Evolutionary conservation across 2,329 filamentous ascomycete species (phyloP).

Genomic region (Cladophialophora carrionii): DNA sequence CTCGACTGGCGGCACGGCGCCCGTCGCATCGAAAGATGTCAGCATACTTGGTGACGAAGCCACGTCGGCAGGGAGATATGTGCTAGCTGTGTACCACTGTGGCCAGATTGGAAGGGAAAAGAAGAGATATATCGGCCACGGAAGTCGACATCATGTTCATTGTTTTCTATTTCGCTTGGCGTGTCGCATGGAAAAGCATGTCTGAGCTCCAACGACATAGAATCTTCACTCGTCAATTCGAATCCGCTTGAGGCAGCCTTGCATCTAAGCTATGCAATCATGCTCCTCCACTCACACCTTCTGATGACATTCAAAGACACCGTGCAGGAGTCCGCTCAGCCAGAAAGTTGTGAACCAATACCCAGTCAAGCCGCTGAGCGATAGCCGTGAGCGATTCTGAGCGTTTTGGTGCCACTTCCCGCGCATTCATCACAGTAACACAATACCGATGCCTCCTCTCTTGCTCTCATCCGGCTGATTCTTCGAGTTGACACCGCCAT

Average conservation of each 20-base stretch:
- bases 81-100: background rate
- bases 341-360: background rate
- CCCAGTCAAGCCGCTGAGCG: background rate
- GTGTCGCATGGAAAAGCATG: background rate
- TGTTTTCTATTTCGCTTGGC: background rate
- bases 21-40: background rate
- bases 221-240: background rate
- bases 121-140: background rate
- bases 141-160: background rate
- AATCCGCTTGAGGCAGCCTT: background rate
- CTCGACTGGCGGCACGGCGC: background rate
- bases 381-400: background rate
- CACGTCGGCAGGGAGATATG: background rate
- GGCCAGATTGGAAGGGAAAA: background rate
- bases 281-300: background rate
- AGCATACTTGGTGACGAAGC: background rate
- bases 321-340: background rate
- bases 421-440: slow-evolving; percentile 66
- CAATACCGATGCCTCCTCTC: slow-evolving; percentile 85
- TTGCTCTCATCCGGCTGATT: slow-evolving; percentile 76
- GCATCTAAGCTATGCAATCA: background rate
- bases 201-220: background rate
- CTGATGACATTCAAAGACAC: background rate
- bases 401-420: background rate
- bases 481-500: slow-evolving; percentile 78